These are phyloP conservation scores for Penicillium sumatraense DNA, from an alignment of 2,329 filamentous ascomycete genomes.

Conservation along the genomic window DNA sequence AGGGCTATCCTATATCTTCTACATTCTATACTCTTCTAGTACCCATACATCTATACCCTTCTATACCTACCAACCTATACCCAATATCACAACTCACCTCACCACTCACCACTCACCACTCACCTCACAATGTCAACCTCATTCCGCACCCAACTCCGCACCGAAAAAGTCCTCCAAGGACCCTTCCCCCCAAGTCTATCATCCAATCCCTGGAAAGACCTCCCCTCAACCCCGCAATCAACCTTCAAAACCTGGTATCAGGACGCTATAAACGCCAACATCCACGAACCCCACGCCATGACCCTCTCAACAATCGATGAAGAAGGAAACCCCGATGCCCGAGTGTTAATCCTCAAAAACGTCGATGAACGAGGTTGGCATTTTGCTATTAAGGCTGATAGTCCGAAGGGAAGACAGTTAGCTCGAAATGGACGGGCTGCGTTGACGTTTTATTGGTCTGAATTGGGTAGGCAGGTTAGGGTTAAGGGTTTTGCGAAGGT, in stretches of 20 bases:
- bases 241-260: slow-evolving; percentile 20
- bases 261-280: slow-evolving; percentile 9
- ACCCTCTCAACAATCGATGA: slow-evolving; percentile 20
- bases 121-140: neutral
- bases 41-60: no score
- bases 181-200: slow-evolving; percentile 2
- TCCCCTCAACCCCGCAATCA: slow-evolving; percentile 11
- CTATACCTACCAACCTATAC: no score
- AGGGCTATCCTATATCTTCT: no score
- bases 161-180: slow-evolving; percentile 13
- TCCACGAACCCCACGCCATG: slow-evolving; percentile 25
- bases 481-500: slow-evolving; percentile 10
- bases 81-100: neutral
- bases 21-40: no score
- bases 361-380: slow-evolving; percentile 24
- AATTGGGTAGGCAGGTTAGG: slow-evolving; percentile 21
- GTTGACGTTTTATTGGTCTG: slow-evolving; percentile 23
- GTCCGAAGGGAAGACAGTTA: slow-evolving; percentile 20
- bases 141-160: slow-evolving; percentile 12
- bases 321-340: slow-evolving; percentile 18
- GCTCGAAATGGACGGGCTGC: slow-evolving; percentile 3
- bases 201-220: slow-evolving; percentile 6
- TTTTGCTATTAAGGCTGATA: slow-evolving; percentile 21
- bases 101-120: neutral
- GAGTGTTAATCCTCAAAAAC: slow-evolving; percentile 23